Base-by-base conservation (phyloP, 1,284 basidiomycete genomes). In the Fomitopsis pinicola region DNA sequence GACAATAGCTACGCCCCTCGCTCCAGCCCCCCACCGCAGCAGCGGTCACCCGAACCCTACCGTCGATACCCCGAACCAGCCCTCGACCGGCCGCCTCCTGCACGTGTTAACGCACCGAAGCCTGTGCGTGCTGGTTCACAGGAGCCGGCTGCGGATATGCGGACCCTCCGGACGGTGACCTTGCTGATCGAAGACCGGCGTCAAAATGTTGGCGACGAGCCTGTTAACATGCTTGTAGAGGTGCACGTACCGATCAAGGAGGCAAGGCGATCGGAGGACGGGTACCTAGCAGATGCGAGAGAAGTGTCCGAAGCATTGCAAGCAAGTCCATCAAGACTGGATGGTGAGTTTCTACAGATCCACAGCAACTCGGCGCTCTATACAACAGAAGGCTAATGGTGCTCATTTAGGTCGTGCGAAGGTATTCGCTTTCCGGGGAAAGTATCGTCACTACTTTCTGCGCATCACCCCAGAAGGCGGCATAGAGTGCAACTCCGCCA, bases 361-460 rank as follows among this genome's bases (percentile, higher is more conserved):
- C 9, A 15, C 17, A 14, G 9, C 22, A 10, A 14, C 17, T 33
- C 17, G 9, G 8, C 3, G 38, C 15, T 22, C 17, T 19, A 33
- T 26, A 30, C 7, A 44, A 35, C 45, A 53, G 19, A 36, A 35
- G 17, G n/a, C 59, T 46, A 26, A 36, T 33, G 42, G 5, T 58
- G 62, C 42, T 10, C 26, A 56, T 61, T 12, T 57, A 91, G 89
- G 89, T 26, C 84, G 85, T 8, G 89, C 88, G 19, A 88, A 82
- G 69, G 83, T 86, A 35, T 89, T 82, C 64, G 83, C 83, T 5
- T 76, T 85, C 72, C 83, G 90, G 9, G 88, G 87, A 38, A 83
- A 82, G 70, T 91, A 85, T 70, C 80, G 84, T 54, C 89, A 92
- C 66, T 80, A 83, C 59, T 86, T 92, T 68, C 76, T 91, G 65